phyloP scores from a whole-genome alignment of 768 basidiomycete species.

The Hydnomerulius pinastri region DNA sequence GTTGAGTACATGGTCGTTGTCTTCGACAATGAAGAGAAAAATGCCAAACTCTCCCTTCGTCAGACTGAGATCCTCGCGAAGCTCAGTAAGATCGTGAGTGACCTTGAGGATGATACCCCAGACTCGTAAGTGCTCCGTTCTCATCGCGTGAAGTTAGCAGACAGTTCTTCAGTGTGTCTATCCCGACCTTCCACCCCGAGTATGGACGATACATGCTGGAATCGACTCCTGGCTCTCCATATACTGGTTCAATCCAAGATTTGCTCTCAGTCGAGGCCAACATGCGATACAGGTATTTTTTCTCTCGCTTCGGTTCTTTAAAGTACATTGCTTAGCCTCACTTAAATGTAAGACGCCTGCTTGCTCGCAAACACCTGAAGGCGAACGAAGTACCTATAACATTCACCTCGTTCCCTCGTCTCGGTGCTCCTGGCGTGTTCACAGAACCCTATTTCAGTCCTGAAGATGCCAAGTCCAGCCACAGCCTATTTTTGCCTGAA shows the following conservation, averaged over 20 bases:
- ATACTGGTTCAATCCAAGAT: conserved; percentile 84
- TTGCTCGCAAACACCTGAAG: conserved; percentile 82
- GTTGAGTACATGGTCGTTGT: conserved; percentile 95
- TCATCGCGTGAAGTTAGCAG: neutral
- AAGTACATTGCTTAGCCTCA: conserved; percentile 8
- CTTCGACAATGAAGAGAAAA: conserved; percentile 76
- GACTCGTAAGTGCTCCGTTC: conserved; percentile 50
- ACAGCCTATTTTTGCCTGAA: conserved; percentile 92
- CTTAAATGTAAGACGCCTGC: conserved; percentile 58
- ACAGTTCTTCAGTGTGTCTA: conserved; percentile 50
- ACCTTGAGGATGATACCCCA: conserved; percentile 53
- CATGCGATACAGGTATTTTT: conserved; percentile 83
- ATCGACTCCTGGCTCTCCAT: conserved; percentile 94
- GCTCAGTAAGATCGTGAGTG: conserved; percentile 65
- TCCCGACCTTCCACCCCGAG: conserved; percentile 96
- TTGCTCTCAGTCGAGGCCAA: conserved; percentile 89
- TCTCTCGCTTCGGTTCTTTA: neutral
- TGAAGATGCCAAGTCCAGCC: conserved; percentile 76
- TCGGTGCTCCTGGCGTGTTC: conserved; percentile 88
- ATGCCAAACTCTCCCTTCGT: conserved; percentile 87
- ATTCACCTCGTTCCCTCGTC: conserved; percentile 91
- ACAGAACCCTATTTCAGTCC: conserved; percentile 89
- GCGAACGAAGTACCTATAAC: conserved; percentile 89
- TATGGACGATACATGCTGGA: conserved; percentile 99
- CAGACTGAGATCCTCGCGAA: conserved; percentile 92